Evolutionary conservation across 1,139 yeast genomes (phyloP).

Genomic region (Suhomyces taliae): DNA sequence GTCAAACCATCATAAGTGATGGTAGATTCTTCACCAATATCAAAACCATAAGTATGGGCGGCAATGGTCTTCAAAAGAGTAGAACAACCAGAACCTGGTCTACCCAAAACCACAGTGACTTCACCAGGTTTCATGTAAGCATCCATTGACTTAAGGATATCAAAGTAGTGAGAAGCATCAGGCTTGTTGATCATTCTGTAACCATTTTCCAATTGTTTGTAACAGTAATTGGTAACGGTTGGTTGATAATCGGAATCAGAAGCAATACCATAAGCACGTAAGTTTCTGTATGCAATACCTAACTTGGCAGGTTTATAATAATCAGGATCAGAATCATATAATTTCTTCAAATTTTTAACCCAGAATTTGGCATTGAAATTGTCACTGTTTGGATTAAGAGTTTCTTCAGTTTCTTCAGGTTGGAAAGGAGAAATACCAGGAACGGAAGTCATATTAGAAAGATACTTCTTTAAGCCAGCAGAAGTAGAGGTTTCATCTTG

Average conservation of each 20-base stretch:
- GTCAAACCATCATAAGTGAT: slow-evolving; percentile 28
- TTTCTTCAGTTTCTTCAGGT: slow-evolving; percentile 15
- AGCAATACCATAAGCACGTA: slow-evolving; percentile 75
- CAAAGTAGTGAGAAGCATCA: slow-evolving; percentile 35
- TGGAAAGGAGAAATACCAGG: slow-evolving; percentile 47
- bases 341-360: slow-evolving; percentile 67
- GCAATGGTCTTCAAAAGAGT: slow-evolving; percentile 73
- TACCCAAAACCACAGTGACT: slow-evolving; percentile 72
- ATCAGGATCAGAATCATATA: slow-evolving; percentile 59
- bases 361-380: slow-evolving; percentile 65
- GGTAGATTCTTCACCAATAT: slow-evolving; percentile 51
- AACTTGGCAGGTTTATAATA: slow-evolving; percentile 62
- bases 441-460: slow-evolving; percentile 52
- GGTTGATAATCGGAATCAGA: slow-evolving; percentile 79
- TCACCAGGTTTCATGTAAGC: slow-evolving; percentile 71
- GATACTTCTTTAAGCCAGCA: slow-evolving; percentile 28
- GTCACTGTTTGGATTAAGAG: slow-evolving; percentile 42
- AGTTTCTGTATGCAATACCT: slow-evolving; percentile 67
- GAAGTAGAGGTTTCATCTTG: slow-evolving; percentile 9
- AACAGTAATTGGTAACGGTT: slow-evolving; percentile 57
- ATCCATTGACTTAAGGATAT: slow-evolving; percentile 67
- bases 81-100: slow-evolving; percentile 87
- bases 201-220: slow-evolving; percentile 17
- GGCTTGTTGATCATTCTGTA: slow-evolving; percentile 20
- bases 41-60: slow-evolving; percentile 70